Conservation (phyloP, 768 basidiomycete species). For the Agaricus sinodeliciosus region DNA sequence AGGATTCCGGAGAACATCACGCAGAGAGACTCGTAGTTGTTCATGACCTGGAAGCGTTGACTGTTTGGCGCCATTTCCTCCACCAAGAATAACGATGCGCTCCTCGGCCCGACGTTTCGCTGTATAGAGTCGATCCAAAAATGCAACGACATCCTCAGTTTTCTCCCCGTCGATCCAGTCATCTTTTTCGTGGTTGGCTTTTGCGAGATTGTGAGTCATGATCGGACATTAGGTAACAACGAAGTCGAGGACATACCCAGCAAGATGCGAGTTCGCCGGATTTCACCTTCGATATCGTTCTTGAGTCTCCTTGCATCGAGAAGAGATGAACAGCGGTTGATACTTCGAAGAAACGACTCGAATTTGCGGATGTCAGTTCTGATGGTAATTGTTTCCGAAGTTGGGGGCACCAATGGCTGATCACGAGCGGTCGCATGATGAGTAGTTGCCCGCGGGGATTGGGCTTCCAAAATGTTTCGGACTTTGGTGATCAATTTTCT, state of each 20-base stretch:
- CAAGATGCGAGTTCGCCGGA: conserved; percentile 68
- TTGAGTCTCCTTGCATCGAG: conserved; percentile 86
- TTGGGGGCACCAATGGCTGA: conserved; percentile 24
- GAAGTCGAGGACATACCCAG: conserved; percentile 43
- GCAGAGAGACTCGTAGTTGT: conserved; percentile 51
- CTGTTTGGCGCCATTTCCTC: conserved; percentile 38
- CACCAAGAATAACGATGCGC: conserved; percentile 75
- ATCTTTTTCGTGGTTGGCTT: conserved; percentile 81
- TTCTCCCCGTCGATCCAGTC: conserved; percentile 85
- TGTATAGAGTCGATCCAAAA: conserved; percentile 80
- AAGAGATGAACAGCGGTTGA: conserved; percentile 73
- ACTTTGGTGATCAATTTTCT: conserved; percentile 87
- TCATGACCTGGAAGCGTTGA: conserved; percentile 34
- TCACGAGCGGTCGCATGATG: conserved; percentile 28
- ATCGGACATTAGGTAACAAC: not conserved
- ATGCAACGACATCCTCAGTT: conserved; percentile 81
- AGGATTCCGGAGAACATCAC: conserved; percentile 82
- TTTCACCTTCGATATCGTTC: conserved; percentile 91
- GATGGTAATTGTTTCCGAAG: conserved; percentile 72
- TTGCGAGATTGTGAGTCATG: not conserved
- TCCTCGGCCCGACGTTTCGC: conserved; percentile 86
- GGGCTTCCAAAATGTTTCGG: conserved; percentile 76
- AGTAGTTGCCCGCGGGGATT: conserved; percentile 50
- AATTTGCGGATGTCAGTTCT: conserved; percentile 79
- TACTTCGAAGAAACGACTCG: conserved; percentile 85